Evolutionary conservation across 176 grass and related monocot species (phyloP).

Genomic region (Stipa capillata): DNA sequence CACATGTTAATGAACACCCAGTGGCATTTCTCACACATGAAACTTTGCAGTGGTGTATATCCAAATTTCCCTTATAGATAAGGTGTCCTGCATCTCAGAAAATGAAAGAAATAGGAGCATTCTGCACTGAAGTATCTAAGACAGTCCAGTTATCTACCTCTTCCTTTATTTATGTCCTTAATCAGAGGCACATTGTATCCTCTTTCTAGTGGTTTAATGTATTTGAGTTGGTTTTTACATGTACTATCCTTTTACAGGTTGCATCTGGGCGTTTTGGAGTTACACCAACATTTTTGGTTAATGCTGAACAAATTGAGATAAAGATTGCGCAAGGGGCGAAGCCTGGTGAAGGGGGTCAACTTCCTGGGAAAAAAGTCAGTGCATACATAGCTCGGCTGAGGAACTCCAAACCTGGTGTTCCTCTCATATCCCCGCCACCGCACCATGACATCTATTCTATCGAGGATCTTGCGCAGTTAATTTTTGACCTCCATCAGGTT

Average conservation of each 20-base stretch:
- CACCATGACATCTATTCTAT: conserved; percentile 99
- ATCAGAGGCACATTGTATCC: neutral
- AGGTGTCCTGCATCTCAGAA: neutral
- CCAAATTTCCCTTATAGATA: neutral
- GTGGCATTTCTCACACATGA: neutral
- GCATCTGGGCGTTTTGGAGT: conserved; percentile 99
- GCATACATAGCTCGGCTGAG: conserved; percentile 96
- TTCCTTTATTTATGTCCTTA: neutral
- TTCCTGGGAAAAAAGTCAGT: conserved; percentile 99
- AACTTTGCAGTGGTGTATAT: neutral
- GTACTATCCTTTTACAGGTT: conserved; percentile 46
- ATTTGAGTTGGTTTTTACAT: conserved; percentile 26
- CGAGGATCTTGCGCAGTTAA: conserved; percentile 98
- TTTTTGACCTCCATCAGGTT: conserved; percentile 99
- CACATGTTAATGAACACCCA: conserved; percentile 1
- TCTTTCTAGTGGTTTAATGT: conserved; percentile 23
- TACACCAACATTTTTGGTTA: conserved; percentile 97
- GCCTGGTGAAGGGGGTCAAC: conserved; percentile 96
- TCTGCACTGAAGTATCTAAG: neutral
- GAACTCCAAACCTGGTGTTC: conserved; percentile 98
- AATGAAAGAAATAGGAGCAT: neutral
- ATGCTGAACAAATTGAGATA: conserved; percentile 93
- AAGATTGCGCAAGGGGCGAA: conserved; percentile 99
- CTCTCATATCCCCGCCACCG: conserved; percentile 97
- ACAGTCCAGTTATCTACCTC: neutral